Base-by-base conservation (phyloP, 805 yeast genomes). In the Sugiyamaella marilandica region DNA sequence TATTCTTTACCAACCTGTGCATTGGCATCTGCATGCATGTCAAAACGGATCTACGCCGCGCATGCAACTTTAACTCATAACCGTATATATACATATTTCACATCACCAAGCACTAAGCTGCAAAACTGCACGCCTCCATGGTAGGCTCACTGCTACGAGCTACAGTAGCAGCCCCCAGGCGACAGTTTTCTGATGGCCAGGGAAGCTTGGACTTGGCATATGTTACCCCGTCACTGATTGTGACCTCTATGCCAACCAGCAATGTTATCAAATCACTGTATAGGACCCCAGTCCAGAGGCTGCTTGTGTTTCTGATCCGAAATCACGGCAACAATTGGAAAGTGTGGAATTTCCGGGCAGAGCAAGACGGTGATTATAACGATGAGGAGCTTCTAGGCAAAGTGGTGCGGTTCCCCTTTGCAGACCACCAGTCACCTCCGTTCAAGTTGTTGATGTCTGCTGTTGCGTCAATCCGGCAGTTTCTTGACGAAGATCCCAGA, bases 371-470 rank as follows among this genome's bases (percentile, higher is more conserved):
- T 21, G 61, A 55, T 10, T 68, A 70, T 21, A 77, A 77, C 9
- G 74, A 74, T 18, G 59, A 56, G 1, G 71, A 67, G 13, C 58
- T 72, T 34, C 65, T 63, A 41, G 60, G 56, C 29, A 29, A 49
- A 41, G 77, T 80, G 14, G 55, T 64, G 14, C 70, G 72, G 52
- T 69, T 62, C 51, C 94, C 90, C 0, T 83, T 85, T 70, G 76
- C 82, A 10, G 97, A 92, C 65, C 96, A 91, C 65, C 77, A 78
- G 47, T 82, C 94, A 0, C 87, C 95, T 0, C 78, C 88, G 1
- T 75, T 91, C 46, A 54, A 66, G 1, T 59, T 77, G n/a, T 62
- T 91, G 9, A 64, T 78, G 2, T 59, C 63, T 1, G 63, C 77
- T 2, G 71, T 82, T 0, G 63, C 66, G 13, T 75, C 74, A 0